Percentiles rank a stretch among this genome's conserved stretches.
phyloP scores from a whole-genome alignment of 2,329 filamentous ascomycete species.

The Tricladium varicosporioides region DNA sequence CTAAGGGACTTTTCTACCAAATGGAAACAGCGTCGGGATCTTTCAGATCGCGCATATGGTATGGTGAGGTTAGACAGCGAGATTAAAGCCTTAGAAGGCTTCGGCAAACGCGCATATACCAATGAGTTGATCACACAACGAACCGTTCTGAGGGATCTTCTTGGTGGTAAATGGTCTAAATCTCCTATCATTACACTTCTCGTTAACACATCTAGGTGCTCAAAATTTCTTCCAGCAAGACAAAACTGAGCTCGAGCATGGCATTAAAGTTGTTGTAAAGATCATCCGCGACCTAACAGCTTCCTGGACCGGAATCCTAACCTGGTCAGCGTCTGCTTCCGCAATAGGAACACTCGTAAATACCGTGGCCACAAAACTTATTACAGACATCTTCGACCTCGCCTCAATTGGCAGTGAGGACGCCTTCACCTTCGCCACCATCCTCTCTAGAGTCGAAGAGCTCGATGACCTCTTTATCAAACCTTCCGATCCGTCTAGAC shows the following conservation, averaged over 20 bases:
- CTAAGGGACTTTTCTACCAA: slow-evolving; percentile 46
- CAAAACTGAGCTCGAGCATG: slow-evolving; percentile 45
- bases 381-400: slow-evolving; percentile 61
- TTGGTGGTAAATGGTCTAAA: slow-evolving; percentile 45
- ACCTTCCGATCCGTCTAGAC: slow-evolving; percentile 17
- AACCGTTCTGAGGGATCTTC: slow-evolving; percentile 58
- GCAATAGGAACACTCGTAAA: slow-evolving; percentile 60
- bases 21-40: slow-evolving; percentile 54
- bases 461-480: slow-evolving; percentile 60
- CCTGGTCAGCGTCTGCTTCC: slow-evolving; percentile 61
- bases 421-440: slow-evolving; percentile 57
- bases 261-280: slow-evolving; percentile 51
- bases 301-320: slow-evolving; percentile 57
- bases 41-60: slow-evolving; percentile 48
- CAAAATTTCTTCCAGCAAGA: slow-evolving; percentile 59
- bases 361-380: slow-evolving; percentile 58
- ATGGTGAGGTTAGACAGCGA: slow-evolving; percentile 61
- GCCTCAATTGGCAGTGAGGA: slow-evolving; percentile 61
- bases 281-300: slow-evolving; percentile 53
- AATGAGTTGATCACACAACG: slow-evolving; percentile 61
- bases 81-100: slow-evolving; percentile 55
- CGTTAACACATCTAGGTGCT: slow-evolving; percentile 37
- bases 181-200: background rate
- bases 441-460: slow-evolving; percentile 55
- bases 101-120: slow-evolving; percentile 60